phyloP scores from a whole-genome alignment of 768 basidiomycete species.

The Pulveroboletus ravenelii region DNA sequence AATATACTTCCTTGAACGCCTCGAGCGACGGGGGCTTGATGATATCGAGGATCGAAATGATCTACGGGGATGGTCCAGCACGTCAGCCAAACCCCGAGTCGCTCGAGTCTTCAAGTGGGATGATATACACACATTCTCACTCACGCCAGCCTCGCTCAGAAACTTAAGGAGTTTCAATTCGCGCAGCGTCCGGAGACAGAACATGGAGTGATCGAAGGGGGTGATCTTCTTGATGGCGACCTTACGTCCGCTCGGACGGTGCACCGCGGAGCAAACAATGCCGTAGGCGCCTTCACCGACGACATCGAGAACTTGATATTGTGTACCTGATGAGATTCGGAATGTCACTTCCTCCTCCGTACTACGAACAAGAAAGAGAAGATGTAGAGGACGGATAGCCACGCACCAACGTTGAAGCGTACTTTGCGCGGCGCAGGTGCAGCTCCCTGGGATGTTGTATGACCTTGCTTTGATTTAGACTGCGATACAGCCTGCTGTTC shows the following conservation, averaged over 20 bases:
- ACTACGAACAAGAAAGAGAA: background rate
- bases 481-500: conserved; percentile 16
- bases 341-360: background rate
- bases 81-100: background rate
- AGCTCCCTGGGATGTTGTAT: conserved; percentile 39
- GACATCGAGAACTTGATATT: conserved; percentile 82
- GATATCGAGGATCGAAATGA: conserved; percentile 87
- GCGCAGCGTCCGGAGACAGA: conserved; percentile 84
- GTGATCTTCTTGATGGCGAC: conserved; percentile 98
- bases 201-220: conserved; percentile 95
- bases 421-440: conserved; percentile 72
- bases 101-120: background rate
- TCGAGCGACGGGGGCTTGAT: conserved; percentile 77
- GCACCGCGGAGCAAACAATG: conserved; percentile 90
- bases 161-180: conserved; percentile 83
- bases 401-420: conserved; percentile 78
- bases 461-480: conserved; percentile 42
- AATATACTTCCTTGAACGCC: conserved; percentile 82
- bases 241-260: conserved; percentile 80
- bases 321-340: conserved; percentile 45
- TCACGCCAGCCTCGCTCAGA: conserved; percentile 81
- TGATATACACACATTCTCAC: conserved; percentile 63
- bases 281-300: conserved; percentile 93
- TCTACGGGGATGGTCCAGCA: conserved; percentile 37
- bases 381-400: background rate